These are phyloP conservation scores for Selaginella tamariscina DNA, from an alignment of 75 land plant species.

Conservation along the genomic window DNA sequence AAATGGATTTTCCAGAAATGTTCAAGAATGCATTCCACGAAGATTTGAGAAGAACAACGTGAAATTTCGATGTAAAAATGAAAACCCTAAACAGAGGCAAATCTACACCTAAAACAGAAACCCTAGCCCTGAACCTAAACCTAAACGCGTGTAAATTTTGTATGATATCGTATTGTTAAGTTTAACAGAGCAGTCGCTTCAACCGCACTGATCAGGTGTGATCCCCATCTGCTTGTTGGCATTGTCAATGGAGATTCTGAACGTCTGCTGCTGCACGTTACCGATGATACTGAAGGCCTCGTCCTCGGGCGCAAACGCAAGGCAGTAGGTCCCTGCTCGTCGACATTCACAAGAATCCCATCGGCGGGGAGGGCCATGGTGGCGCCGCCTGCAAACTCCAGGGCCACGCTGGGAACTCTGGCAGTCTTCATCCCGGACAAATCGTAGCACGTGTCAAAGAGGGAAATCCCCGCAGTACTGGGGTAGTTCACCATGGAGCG, in stretches of 20 bases:
- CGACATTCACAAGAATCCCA: conserved; percentile 5
- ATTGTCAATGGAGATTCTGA: conserved; percentile 8
- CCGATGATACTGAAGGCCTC: conserved; percentile 4
- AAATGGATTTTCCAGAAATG: no score
- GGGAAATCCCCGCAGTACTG: not conserved
- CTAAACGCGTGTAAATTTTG: no score
- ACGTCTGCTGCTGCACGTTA: conserved; percentile 11
- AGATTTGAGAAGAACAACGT: no score
- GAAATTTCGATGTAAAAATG: no score
- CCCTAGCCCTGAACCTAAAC: no score
- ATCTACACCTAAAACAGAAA: no score
- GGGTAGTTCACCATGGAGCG: not conserved
- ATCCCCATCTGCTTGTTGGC: not conserved
- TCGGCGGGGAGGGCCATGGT: conserved; percentile 2
- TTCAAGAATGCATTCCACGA: no score
- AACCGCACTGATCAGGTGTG: conserved; percentile 12
- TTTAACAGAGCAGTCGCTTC: no score
- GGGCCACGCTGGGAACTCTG: not conserved
- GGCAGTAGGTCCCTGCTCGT: conserved; percentile 10
- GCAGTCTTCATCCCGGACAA: not conserved
- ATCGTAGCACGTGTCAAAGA: conserved; percentile 10
- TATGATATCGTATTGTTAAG: no score
- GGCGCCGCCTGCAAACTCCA: conserved; percentile 7
- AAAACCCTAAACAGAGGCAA: no score
- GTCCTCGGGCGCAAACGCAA: conserved; percentile 9